These are phyloP conservation scores for Eryngium alpinum DNA, from an alignment of 140 eudicot genomes.

Conservation along the genomic window DNA sequence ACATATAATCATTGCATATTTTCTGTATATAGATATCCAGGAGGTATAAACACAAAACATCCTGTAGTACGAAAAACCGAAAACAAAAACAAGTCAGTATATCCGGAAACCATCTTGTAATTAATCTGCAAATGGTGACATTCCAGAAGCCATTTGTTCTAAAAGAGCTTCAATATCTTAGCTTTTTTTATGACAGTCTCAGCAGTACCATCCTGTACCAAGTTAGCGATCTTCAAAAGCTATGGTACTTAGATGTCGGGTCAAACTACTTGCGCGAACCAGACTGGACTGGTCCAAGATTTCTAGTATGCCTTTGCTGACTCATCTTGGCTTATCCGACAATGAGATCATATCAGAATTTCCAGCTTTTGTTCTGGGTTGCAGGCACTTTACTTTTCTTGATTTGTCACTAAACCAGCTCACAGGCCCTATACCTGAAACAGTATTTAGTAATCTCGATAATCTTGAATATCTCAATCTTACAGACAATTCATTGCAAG, in stretches of 20 bases:
- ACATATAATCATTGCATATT: too few species aligned
- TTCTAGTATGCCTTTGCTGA: constrained; percentile 44
- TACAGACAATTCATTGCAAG: constrained; percentile 41
- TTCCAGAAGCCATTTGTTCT: constrained; percentile 21
- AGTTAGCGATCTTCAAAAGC: constrained; percentile 45
- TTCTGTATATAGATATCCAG: too few species aligned
- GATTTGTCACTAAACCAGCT: constrained; percentile 58
- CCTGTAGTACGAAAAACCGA: not conserved
- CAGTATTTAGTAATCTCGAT: constrained; percentile 35
- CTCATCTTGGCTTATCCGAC: constrained; percentile 35
- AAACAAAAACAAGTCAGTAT: not conserved
- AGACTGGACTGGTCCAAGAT: constrained; percentile 64
- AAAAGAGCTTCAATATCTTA: constrained; percentile 29
- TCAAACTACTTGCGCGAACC: constrained; percentile 45
- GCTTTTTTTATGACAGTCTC: constrained; percentile 37
- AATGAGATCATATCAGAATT: constrained; percentile 44
- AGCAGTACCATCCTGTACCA: constrained; percentile 51
- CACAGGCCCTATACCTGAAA: constrained; percentile 58
- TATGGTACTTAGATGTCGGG: constrained; percentile 56
- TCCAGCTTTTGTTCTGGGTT: constrained; percentile 45
- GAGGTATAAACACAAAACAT: not conserved
- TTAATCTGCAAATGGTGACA: not conserved
- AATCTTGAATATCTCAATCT: constrained; percentile 57
- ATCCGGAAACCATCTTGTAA: not conserved
- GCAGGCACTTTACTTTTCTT: constrained; percentile 46